Evolutionary conservation across 768 basidiomycete species (phyloP).

Genomic region (Suillus brevipes): DNA sequence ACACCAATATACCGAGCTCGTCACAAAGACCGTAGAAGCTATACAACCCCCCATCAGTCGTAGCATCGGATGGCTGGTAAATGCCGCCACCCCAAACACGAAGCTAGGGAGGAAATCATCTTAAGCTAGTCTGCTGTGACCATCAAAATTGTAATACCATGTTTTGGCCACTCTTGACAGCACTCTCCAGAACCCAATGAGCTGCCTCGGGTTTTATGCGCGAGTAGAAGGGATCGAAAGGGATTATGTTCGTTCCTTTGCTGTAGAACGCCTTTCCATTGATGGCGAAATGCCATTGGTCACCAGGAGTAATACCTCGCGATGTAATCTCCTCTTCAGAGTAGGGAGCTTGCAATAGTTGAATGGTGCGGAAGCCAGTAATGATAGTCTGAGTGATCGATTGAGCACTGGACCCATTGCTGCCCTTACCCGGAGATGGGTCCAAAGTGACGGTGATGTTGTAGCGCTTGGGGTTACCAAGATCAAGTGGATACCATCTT

Average conservation of each 20-base stretch:
- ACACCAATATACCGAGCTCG: conserved; percentile 59
- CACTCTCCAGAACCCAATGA: conserved; percentile 57
- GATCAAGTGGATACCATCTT: conserved; percentile 57
- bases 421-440: conserved; percentile 18
- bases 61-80: conserved; percentile 46
- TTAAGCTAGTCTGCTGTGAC: not conserved
- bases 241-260: conserved; percentile 58
- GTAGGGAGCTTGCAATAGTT: conserved; percentile 51
- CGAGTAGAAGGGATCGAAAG: conserved; percentile 61
- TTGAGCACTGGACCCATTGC: conserved; percentile 12
- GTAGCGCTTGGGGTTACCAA: conserved; percentile 56
- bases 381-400: conserved; percentile 41
- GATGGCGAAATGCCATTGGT: conserved; percentile 61
- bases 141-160: conserved; percentile 41
- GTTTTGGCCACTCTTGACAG: conserved; percentile 55
- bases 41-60: conserved; percentile 46
- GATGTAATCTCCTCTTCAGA: conserved; percentile 41
- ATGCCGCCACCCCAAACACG: conserved; percentile 62
- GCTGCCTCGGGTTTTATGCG: conserved; percentile 50
- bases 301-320: conserved; percentile 57
- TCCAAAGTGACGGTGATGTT: conserved; percentile 46
- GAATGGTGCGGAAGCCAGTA: conserved; percentile 61
- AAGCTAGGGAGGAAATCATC: conserved; percentile 34
- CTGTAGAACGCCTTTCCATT: conserved; percentile 59
- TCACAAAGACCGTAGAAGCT: conserved; percentile 60